Conservation (phyloP, 106 monocot genomes). For the Dioscorea zingiberensis region DNA sequence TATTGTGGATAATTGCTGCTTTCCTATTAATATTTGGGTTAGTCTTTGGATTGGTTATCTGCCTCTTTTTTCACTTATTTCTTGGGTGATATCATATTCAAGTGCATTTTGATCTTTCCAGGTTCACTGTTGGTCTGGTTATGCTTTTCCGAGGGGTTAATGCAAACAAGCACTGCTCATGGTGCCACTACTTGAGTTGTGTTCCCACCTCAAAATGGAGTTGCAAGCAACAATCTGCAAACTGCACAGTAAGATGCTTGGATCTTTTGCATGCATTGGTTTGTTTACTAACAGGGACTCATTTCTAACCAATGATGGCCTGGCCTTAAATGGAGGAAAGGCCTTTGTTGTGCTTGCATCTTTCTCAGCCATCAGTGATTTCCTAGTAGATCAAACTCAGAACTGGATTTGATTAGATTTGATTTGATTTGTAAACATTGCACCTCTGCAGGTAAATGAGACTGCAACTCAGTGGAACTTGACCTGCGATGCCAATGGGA, state of each 20-base stretch:
- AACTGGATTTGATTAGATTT: no score
- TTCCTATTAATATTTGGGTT: slow-evolving; percentile 38
- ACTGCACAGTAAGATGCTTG: slow-evolving; percentile 16
- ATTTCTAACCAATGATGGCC: no score
- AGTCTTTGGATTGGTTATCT: not conserved
- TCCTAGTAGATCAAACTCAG: no score
- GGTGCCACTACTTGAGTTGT: slow-evolving; percentile 72
- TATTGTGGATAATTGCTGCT: slow-evolving; percentile 35
- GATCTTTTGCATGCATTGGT: not conserved
- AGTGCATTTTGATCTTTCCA: not conserved
- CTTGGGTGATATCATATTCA: no score
- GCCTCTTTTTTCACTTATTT: no score
- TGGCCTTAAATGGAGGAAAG: no score
- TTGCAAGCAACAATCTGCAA: slow-evolving; percentile 10
- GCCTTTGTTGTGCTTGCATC: no score
- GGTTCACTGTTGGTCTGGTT: slow-evolving; percentile 47
- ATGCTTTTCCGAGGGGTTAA: slow-evolving; percentile 50
- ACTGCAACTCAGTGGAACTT: slow-evolving; percentile 3
- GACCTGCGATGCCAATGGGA: slow-evolving; percentile 3
- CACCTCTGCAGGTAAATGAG: not conserved
- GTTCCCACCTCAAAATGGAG: slow-evolving; percentile 48
- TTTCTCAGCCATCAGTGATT: no score
- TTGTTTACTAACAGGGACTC: no score
- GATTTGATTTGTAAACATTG: no score
- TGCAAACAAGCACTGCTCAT: slow-evolving; percentile 59